Base-by-base conservation (phyloP, 352 stramenopile species). In the Pythium periplocum region DNA sequence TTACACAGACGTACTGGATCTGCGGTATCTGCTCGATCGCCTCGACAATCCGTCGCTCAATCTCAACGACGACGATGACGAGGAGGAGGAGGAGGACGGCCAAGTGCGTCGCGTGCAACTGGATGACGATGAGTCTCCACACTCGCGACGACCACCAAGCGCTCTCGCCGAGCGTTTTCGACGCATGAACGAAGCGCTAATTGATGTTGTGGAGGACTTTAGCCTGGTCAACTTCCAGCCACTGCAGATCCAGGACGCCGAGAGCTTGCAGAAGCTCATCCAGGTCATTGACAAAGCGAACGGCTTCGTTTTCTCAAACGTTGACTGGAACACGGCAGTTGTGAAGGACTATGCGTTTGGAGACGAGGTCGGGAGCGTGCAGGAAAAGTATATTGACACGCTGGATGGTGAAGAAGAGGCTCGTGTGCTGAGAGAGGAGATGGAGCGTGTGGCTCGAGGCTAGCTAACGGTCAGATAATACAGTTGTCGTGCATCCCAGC, bases 161-260 rank as follows among this genome's bases (percentile, higher is more conserved):
- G 63, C 68, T 38, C 62, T 82, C 8, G 53, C 66, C 5, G 36
- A 68, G n/a, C 78, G 78, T 7, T 94, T 92, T 53, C 79, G 77
- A 46, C 76, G 73, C 36, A 87, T 94, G 80, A 92, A 92, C 71
- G 81, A 91, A 55, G 69, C 77, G 51, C 60, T 94, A 40, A 83
- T 92, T 37, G 79, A 94, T 47, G 81, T 94, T 4, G 89, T 94
- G 45, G 83, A 94, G 51, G 83, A 94, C 56, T 94, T 92, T 45
- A 92, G 81, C 39, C 75, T 94, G 35, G 83, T 94, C 61, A 89
- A 75, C 50, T 94, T 94, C 58, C 50, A 83, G 36, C 80, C 78
- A 33, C 49, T 94, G 44, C 81, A 94, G 58, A 94, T 94, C 50
- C 69, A 94, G 38, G 82, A 92, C 64, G 63, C 72, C 4, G 64